These are phyloP conservation scores for Epithele typhae DNA, from an alignment of 768 basidiomycete species.

Conservation along the genomic window DNA sequence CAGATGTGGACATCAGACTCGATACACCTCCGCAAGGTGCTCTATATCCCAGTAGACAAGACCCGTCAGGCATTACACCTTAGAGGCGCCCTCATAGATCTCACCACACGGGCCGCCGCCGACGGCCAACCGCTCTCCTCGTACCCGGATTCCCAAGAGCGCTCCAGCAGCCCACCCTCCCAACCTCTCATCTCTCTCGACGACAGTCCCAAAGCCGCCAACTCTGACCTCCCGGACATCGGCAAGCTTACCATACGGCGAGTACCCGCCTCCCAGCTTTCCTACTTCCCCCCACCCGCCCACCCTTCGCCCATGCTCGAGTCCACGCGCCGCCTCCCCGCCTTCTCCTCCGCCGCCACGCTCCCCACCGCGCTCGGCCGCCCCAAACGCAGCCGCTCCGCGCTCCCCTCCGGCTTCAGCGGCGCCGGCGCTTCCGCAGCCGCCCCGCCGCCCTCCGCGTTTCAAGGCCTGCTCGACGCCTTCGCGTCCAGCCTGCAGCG, in stretches of 20 bases:
- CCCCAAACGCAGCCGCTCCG: neutral
- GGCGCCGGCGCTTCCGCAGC: constrained; percentile 3
- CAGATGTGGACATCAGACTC: constrained; percentile 93
- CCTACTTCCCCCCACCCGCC: constrained; percentile 28
- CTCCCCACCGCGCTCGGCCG: constrained; percentile 2
- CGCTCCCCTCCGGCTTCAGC: constrained; percentile 2
- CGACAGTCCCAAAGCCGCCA: no score
- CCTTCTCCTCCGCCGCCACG: neutral
- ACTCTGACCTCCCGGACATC: constrained; percentile 1
- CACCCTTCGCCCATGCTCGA: neutral
- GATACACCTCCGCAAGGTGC: constrained; percentile 78
- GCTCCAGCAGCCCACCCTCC: no score
- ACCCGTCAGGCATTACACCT: constrained; percentile 42
- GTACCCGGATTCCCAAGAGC: no score
- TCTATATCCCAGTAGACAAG: constrained; percentile 74
- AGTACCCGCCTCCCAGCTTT: constrained; percentile 27
- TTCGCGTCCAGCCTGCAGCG: constrained; percentile 7
- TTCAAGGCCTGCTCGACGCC: constrained; percentile 6
- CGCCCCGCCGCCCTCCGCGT: no score
- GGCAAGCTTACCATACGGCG: constrained; percentile 22
- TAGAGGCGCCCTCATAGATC: constrained; percentile 16
- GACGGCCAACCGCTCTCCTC: neutral
- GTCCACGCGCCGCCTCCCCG: neutral
- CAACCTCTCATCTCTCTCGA: no score
- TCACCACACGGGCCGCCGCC: neutral